Evolutionary conservation across 495 filamentous ascomycete species (phyloP), one percentile per base, ranked within the genome.

Genomic region (Penicillium fimorum): DNA sequence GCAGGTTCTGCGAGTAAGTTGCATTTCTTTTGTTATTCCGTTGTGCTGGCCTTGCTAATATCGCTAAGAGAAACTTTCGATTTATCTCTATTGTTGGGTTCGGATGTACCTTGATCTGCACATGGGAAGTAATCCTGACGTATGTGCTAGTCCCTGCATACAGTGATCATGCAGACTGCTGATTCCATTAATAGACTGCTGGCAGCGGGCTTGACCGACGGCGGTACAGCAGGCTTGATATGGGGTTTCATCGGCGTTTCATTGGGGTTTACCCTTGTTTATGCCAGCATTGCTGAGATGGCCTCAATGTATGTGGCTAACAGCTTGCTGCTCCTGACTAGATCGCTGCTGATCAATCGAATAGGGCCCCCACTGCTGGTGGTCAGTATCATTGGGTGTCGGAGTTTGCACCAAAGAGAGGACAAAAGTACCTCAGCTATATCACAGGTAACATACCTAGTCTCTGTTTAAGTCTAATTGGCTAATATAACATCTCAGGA

Each of bases 361-460:
- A 32, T 47, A 78, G 76, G 69, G 75, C 77, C 18, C 76, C 77
- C 18, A 79, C 76, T 41, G 72, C 76, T 18, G 77, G 78, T 43
- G 77, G 78, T 20, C 78, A 82, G 53, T 82, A 82, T 50, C 78
- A 82, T 55, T 86, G 82, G 83, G 80, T 84, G 7, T 84, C 77
- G 5, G 82, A 84, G 55, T 79, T 84, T 57, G 77, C 82, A 11
- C 82, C 83, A 17, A 64, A 59, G 5, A 70, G 63, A n/a, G 76
- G 63, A 38, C 82, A 82, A 53, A 83, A 81, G 50, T 82, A 82
- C 40, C 66, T 84, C 10, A 83, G 82, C 59, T 87, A 85, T 61
- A 73, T 84, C 33, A 81, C 81, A 45, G 82, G 82, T 74, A 69
- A 40, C 9, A 45, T 27, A 20, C 15, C 10, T 29, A 17, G 20